Conservation (phyloP, 768 basidiomycete species). For the Lentinula sp. region DNA sequence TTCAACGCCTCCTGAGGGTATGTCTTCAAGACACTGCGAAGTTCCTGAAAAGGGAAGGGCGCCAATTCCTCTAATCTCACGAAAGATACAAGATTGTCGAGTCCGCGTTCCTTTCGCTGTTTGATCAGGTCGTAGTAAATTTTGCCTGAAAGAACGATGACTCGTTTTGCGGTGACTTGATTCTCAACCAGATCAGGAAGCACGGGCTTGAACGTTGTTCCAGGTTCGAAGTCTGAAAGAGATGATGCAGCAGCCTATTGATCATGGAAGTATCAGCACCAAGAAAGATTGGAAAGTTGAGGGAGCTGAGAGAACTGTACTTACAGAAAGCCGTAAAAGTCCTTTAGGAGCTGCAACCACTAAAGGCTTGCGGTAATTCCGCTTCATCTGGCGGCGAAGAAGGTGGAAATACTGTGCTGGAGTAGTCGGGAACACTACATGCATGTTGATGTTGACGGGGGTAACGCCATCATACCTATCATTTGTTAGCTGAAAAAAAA, state of each 20-base stretch:
- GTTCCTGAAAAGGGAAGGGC: slow-evolving; percentile 73
- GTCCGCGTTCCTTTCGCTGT: slow-evolving; percentile 46
- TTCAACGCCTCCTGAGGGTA: slow-evolving; percentile 30
- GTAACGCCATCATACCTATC: slow-evolving; percentile 44
- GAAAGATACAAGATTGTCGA: slow-evolving; percentile 54
- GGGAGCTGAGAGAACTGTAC: slow-evolving; percentile 13
- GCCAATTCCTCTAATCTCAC: slow-evolving; percentile 81
- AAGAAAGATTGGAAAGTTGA: neutral
- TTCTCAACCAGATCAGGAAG: slow-evolving; percentile 44
- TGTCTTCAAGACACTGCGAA: slow-evolving; percentile 37
- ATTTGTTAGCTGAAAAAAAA: slow-evolving; percentile 58
- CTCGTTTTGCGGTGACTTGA: slow-evolving; percentile 40
- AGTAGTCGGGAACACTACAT: slow-evolving; percentile 81
- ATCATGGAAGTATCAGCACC: neutral
- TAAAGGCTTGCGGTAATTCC: slow-evolving; percentile 85
- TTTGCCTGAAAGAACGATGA: slow-evolving; percentile 80
- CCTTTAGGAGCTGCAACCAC: slow-evolving; percentile 84
- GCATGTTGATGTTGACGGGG: slow-evolving; percentile 68
- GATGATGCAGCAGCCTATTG: slow-evolving; percentile 69
- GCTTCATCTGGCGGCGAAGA: slow-evolving; percentile 75
- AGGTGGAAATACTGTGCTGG: slow-evolving; percentile 93
- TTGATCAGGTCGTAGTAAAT: slow-evolving; percentile 83
- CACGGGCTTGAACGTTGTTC: slow-evolving; percentile 64
- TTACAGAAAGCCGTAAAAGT: slow-evolving; percentile 67
- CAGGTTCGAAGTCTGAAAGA: slow-evolving; percentile 52